These are phyloP conservation scores for Medicago ruthenica DNA, from an alignment of 306 rosid species.

Conservation along the genomic window DNA sequence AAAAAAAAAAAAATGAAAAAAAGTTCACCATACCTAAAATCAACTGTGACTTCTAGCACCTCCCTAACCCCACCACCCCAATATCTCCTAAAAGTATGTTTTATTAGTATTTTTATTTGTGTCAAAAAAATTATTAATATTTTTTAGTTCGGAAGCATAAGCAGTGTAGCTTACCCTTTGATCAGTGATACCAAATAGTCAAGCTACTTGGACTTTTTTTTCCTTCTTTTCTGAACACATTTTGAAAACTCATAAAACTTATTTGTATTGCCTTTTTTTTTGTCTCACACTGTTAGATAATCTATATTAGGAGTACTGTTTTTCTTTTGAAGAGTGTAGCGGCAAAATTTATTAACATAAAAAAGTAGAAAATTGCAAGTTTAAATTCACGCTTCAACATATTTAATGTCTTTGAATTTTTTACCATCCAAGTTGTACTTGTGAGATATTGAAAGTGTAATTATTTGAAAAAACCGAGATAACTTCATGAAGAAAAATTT, in stretches of 20 bases:
- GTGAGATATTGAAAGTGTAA: too few species aligned
- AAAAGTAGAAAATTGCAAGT: too few species aligned
- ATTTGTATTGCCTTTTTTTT: not conserved
- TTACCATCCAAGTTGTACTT: too few species aligned
- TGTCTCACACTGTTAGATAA: too few species aligned
- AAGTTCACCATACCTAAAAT: conserved; percentile 43
- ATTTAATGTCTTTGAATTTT: too few species aligned
- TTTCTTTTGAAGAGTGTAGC: too few species aligned
- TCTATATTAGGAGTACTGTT: too few species aligned
- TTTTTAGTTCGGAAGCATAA: not conserved
- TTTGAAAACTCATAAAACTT: not conserved
- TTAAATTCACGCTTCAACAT: too few species aligned
- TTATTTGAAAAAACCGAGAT: not conserved
- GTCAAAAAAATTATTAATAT: too few species aligned
- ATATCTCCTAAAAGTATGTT: conserved; percentile 28
- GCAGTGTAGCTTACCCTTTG: not conserved
- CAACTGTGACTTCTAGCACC: conserved; percentile 46
- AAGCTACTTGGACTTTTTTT: not conserved
- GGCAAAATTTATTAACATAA: too few species aligned
- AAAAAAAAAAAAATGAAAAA: not conserved
- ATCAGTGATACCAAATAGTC: not conserved
- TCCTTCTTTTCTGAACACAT: not conserved
- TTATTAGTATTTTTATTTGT: not conserved
- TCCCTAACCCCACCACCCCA: conserved; percentile 42
- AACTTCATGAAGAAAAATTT: not conserved